Base-by-base conservation (phyloP, 2,329 filamentous ascomycete species). In the Sporothrix brasiliensis region DNA sequence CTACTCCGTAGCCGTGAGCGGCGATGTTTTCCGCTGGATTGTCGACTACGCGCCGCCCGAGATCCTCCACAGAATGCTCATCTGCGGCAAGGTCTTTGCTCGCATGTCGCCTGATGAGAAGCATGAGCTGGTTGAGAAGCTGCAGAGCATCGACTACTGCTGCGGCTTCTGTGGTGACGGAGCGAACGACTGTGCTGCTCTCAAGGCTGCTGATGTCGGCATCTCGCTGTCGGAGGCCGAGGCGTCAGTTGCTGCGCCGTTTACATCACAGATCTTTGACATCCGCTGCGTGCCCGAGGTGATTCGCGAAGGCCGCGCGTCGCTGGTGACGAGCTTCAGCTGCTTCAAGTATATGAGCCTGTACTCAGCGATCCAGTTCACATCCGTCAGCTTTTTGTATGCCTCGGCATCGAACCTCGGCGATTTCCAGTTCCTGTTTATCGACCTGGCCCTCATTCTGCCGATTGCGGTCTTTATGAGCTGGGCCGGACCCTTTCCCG, bases 341-440 rank as follows among this genome's bases (percentile, higher is more conserved):
- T 99, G 95, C 83, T 99, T 99, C 86, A 99, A 98, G 83, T 99
- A 97, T 81, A 99, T 99, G 96, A 96, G 92, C 76, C 82, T 99
- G 74, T 99, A 99, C 83, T 98, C 94, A 2, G 94, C 95, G n/a
- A 99, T 99, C 74, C 95, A 99, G 79, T 99, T 99, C 83, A 97
- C 93, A 9, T 93, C 92, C 0, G 96, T 99, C 77, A 97, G 92
- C 85, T 97, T 99, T 78, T 86, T 99, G 19, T 99, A 99, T 79
- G 92, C 93, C 7, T 93, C 90, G 9, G 96, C 92, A 13, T 97
- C 92, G 10, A 99, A 99, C 78, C 84, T 99, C 6, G 96, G 95
- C 66, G 95, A 99, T 79, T 98, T 99, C 78, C 95, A 90, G 84
- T 99, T 97, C 79, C 85, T 99, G 4, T 98, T 94, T 80, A 98